Evolutionary conservation across 306 rosid genomes (phyloP).

Genomic region (Cicer arietinum): DNA sequence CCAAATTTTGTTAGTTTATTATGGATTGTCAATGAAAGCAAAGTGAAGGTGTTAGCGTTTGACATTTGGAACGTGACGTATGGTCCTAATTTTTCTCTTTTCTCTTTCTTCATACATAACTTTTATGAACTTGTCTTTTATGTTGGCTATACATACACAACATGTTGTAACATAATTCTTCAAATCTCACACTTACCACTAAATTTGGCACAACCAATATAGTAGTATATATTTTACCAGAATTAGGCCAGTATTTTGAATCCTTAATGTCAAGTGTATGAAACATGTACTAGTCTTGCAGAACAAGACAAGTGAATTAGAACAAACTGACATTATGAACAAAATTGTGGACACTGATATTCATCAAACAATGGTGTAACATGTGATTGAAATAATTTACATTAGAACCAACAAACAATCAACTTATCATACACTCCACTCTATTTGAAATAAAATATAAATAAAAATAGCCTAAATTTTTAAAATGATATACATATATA

Average conservation of each 20-base stretch:
- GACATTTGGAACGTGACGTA: conserved; percentile 57
- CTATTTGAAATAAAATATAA: no score
- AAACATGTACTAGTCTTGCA: conserved; percentile 15
- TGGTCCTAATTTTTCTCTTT: conserved; percentile 30
- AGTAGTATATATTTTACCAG: conserved; percentile 17
- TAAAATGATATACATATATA: no score
- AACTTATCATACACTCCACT: neutral
- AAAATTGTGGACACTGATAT: conserved; percentile 28
- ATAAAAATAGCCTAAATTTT: no score
- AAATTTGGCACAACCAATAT: conserved; percentile 29
- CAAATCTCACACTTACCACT: conserved; percentile 33
- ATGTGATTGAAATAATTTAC: conserved; percentile 35
- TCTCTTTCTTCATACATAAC: neutral
- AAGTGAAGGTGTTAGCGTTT: conserved; percentile 30
- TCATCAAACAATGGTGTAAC: conserved; percentile 35
- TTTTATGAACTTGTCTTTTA: conserved; percentile 43
- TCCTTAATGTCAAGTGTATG: conserved; percentile 39
- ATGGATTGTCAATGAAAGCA: conserved; percentile 43
- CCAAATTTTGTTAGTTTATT: conserved; percentile 43
- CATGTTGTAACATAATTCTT: conserved; percentile 9
- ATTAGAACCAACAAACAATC: conserved; percentile 23
- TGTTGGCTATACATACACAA: conserved; percentile 38
- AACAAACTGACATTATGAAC: conserved; percentile 39
- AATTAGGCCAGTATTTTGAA: conserved; percentile 50
- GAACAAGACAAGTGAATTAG: conserved; percentile 43